Base-by-base conservation (phyloP, 176 grass and related monocot species). In the Bolboschoenus planiculmis region DNA sequence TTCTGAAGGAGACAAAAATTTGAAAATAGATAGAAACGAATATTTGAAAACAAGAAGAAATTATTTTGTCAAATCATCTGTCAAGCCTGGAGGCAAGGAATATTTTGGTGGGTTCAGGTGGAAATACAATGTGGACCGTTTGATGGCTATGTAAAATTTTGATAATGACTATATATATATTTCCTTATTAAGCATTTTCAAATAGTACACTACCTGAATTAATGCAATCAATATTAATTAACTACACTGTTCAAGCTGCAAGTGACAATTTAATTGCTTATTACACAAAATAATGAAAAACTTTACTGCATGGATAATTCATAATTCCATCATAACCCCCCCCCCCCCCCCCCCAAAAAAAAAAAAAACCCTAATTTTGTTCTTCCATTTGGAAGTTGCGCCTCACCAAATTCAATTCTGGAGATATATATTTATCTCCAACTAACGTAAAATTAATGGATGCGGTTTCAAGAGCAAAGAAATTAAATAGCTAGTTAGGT, bases 361-460 rank as follows among this genome's bases (percentile, higher is more conserved):
- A n/a, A n/a, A n/a, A n/a, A n/a, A n/a, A n/a, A 50, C 15, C 2
- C 47, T 50, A 20, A 20, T 67, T 67, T 15, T 75, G 10, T 48
- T 50, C 13, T 75, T 18, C 13, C 24, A 30, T 31, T 53, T 51
- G 43, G 72, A 76, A 31, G 44, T 50, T 76, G 72, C 43, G 10
- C 72, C 46, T 53, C 31, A 77, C 44, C 72, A 77, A 77, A 77
- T 77, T 77, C 72, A 50, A 77, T 77, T 77, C 27, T 53, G 7
- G 4, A 6, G 15, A 36, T 24, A 77, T 70, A 43, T 77, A 53
- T 77, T 77, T 48, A 53, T 77, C 14, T 4, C 27, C 72, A 77
- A 77, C 72, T 9, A 77, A 77, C 72, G 15, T 8, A 76, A n/a
- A 76, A 76, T 76, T 51, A 76, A 51, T 76, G 43, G 23, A 76